These are phyloP conservation scores for Salix udensis DNA, from an alignment of 345 rosid species.

Conservation along the genomic window DNA sequence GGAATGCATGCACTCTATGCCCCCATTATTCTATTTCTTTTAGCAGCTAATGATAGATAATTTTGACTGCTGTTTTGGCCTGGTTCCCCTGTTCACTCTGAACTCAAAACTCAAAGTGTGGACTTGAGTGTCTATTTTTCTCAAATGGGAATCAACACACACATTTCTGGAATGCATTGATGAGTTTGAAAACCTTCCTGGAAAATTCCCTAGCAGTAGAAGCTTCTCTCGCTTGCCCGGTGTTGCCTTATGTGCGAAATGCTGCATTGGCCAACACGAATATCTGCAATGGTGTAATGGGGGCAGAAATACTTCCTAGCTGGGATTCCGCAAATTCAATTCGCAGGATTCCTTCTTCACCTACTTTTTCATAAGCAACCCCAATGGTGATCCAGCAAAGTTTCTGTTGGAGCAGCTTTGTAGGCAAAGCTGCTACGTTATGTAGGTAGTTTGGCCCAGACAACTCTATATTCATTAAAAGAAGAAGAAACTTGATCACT, in stretches of 20 bases:
- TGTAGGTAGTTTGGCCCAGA: too few species aligned
- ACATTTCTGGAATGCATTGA: not conserved
- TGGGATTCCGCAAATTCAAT: constrained; percentile 86
- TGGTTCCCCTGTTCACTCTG: too few species aligned
- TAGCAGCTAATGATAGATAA: too few species aligned
- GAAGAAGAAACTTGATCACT: too few species aligned
- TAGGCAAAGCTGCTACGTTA: constrained; percentile 74
- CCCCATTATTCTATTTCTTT: too few species aligned
- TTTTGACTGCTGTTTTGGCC: too few species aligned
- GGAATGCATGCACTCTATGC: too few species aligned
- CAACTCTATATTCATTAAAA: too few species aligned
- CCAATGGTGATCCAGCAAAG: constrained; percentile 90
- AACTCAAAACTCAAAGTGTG: too few species aligned
- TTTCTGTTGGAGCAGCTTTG: constrained; percentile 70
- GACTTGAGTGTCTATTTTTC: too few species aligned
- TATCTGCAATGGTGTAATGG: constrained; percentile 84
- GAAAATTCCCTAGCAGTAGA: constrained; percentile 49
- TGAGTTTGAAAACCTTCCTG: constrained; percentile 32
- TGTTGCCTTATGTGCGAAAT: constrained; percentile 93
- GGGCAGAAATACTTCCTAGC: constrained; percentile 81
- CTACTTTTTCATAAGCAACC: constrained; percentile 57
- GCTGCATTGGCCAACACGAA: constrained; percentile 93
- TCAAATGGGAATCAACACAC: too few species aligned
- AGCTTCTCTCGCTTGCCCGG: constrained; percentile 95
- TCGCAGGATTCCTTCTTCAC: constrained; percentile 70